Conservation (phyloP, 2,329 filamentous ascomycete species). For the Tolypocladium tropicale region DNA sequence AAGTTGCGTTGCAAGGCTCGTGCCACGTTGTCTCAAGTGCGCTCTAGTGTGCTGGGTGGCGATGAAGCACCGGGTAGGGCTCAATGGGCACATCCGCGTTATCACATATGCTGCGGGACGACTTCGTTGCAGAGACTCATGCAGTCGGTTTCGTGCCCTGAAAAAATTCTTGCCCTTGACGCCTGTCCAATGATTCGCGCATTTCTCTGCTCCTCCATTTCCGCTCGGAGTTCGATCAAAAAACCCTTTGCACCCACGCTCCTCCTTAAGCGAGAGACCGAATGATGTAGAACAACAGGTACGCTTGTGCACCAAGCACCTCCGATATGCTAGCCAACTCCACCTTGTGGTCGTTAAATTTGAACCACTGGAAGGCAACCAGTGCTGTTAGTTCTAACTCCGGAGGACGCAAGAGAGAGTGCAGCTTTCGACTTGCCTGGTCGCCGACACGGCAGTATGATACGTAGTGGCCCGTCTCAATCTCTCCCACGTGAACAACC, state of each 20-base stretch:
- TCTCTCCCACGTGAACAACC: slow-evolving; percentile 85
- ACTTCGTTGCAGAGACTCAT: background rate
- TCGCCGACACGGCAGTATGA: slow-evolving; percentile 79
- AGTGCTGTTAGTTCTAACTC: slow-evolving; percentile 5
- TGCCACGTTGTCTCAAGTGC: background rate
- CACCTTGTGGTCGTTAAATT: slow-evolving; percentile 92
- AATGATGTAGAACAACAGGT: slow-evolving; percentile 80
- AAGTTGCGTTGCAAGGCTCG: background rate
- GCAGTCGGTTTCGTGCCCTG: background rate
- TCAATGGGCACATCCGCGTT: background rate
- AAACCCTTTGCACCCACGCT: background rate
- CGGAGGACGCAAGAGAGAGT: background rate
- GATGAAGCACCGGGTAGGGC: background rate
- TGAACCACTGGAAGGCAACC: slow-evolving; percentile 69
- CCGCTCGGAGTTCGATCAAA: background rate
- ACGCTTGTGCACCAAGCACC: slow-evolving; percentile 77
- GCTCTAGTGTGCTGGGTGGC: background rate
- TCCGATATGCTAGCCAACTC: slow-evolving; percentile 74
- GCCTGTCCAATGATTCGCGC: background rate
- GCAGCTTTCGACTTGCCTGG: slow-evolving; percentile 29
- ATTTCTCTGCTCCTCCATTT: background rate
- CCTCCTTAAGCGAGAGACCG: slow-evolving; percentile 36
- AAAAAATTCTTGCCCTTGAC: background rate
- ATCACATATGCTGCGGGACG: background rate
- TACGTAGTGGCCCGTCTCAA: slow-evolving; percentile 86